A percentile compares a stretch with the other conserved stretches of the same genome.
phyloP scores from a whole-genome alignment of 495 filamentous ascomycete genomes.

The Bacidia gigantensis region DNA sequence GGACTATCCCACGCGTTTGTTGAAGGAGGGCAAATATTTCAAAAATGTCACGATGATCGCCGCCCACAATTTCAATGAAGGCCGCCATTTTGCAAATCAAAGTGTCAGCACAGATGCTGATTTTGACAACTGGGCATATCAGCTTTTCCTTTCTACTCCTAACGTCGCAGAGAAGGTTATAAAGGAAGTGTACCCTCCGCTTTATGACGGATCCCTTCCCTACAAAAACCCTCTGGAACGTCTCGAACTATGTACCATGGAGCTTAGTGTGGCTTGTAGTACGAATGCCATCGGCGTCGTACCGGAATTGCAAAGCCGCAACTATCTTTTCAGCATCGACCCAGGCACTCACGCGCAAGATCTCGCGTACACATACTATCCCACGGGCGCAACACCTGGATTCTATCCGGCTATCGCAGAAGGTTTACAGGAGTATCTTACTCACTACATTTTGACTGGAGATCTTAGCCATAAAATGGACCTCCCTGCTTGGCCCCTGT shows the following conservation, averaged over 20 bases:
- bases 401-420: background rate
- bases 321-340: conserved; percentile 10
- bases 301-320: conserved; percentile 4
- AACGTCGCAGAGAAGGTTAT: background rate
- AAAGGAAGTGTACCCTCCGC: conserved; percentile 6
- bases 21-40: conserved; percentile 2
- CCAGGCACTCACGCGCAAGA: conserved; percentile 10
- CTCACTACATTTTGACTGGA: background rate
- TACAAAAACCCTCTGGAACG: conserved; percentile 10
- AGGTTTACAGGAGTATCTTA: background rate
- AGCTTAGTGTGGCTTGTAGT: background rate
- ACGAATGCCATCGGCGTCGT: background rate
- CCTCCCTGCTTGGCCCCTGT: background rate
- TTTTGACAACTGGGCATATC: conserved; percentile 2
- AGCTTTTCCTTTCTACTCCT: background rate
- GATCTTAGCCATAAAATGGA: background rate
- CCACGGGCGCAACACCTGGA: background rate
- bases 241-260: background rate
- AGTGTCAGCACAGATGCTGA: background rate
- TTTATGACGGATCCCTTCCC: background rate
- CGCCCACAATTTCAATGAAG: conserved; percentile 3
- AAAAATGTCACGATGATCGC: conserved; percentile 4
- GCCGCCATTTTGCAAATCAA: background rate
- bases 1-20: background rate
- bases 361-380: conserved; percentile 11